Conservation (phyloP, 2,329 filamentous ascomycete genomes). For the Rugonectria rugulosa region DNA sequence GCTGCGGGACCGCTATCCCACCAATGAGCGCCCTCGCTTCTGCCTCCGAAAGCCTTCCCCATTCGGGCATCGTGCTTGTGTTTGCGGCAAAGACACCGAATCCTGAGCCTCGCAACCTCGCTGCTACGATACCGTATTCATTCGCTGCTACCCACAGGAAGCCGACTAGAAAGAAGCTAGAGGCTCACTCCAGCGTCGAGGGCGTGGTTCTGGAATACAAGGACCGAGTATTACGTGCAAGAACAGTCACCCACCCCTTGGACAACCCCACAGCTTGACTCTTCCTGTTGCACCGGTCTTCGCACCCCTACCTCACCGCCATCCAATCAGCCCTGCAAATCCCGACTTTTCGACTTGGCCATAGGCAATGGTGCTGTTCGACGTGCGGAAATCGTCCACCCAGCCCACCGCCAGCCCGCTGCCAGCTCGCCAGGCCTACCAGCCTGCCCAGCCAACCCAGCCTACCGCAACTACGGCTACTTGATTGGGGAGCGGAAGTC, state of each 20-base stretch:
- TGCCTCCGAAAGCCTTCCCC: too few relatives aligned
- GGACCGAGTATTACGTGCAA: neutral
- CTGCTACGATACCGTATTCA: constrained; percentile 22
- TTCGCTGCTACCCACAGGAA: constrained; percentile 9
- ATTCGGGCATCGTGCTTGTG: constrained; percentile 1
- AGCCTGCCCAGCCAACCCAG: constrained; percentile 16
- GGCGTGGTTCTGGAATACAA: constrained; percentile 35
- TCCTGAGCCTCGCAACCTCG: constrained; percentile 19
- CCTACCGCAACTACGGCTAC: constrained; percentile 15
- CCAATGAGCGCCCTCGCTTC: constrained; percentile 32
- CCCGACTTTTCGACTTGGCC: constrained; percentile 10
- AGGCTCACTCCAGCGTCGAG: constrained; percentile 16
- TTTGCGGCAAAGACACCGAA: constrained; percentile 5
- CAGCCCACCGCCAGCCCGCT: neutral
- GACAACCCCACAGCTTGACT: constrained; percentile 29
- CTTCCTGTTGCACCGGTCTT: constrained; percentile 18
- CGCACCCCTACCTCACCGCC: constrained; percentile 31
- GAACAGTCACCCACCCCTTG: constrained; percentile 16
- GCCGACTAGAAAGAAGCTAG: constrained; percentile 26
- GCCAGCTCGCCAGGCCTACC: neutral
- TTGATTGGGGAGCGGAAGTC: constrained; percentile 28
- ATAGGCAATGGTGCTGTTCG: constrained; percentile 22
- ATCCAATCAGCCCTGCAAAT: constrained; percentile 39
- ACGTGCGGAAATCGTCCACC: neutral
- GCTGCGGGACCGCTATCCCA: constrained; percentile 32